Evolutionary conservation across 2,329 filamentous ascomycete genomes (phyloP).

Genomic region (Diaporthe sp.): DNA sequence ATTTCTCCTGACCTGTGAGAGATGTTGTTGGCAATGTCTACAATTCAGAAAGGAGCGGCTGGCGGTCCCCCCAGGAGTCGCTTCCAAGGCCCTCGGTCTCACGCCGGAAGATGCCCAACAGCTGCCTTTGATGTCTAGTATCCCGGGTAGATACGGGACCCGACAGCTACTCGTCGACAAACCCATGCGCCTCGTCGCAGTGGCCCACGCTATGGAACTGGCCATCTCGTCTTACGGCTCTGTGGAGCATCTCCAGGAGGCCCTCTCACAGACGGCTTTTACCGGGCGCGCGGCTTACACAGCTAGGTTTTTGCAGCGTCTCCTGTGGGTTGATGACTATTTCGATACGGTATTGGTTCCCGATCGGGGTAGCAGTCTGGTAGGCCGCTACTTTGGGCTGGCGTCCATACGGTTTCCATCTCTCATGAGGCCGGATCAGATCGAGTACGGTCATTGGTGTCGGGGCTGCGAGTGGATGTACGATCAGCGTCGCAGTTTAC

Average conservation of each 20-base stretch:
- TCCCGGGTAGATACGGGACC: background rate
- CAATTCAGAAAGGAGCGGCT: conserved; percentile 9
- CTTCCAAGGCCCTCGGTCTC: background rate
- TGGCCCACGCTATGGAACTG: background rate
- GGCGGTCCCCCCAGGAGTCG: background rate
- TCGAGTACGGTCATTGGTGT: background rate
- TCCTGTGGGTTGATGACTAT: background rate
- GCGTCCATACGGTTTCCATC: background rate
- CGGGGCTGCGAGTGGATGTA: background rate
- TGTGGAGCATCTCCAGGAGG: background rate
- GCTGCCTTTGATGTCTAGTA: background rate
- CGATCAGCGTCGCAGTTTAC: background rate
- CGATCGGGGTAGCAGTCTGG: background rate
- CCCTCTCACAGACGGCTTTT: background rate
- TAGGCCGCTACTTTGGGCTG: conserved; percentile 10
- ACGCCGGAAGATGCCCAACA: background rate
- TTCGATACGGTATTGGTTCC: background rate
- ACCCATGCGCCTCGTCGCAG: background rate
- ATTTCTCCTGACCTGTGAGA: conserved; percentile 2
- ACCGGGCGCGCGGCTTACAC: background rate
- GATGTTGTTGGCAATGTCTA: background rate
- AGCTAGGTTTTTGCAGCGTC: background rate
- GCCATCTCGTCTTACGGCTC: background rate
- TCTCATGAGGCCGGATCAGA: background rate
- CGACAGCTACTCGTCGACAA: background rate